Base-by-base conservation (phyloP, 495 filamentous ascomycete species). In the Opeltia flavorubescens region DNA sequence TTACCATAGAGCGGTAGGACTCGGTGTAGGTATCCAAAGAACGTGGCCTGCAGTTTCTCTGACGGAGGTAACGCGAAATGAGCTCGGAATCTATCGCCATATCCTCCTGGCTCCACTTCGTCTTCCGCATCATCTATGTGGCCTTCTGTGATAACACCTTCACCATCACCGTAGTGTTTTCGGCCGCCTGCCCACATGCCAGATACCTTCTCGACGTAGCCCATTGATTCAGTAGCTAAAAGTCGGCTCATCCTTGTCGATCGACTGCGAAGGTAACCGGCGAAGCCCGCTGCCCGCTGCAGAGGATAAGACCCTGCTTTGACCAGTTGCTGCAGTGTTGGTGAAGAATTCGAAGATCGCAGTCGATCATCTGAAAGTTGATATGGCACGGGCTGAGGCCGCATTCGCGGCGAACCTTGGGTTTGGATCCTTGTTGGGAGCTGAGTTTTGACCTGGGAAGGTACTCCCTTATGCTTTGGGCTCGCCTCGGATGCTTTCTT, bases 181-280 rank as follows among this genome's bases (percentile, higher is more conserved):
- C 81, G 80, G 15, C 86, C 85, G 26, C 91, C 91, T 47, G 86
- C 81, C 83, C 91, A 93, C 85, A 96, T 96, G 30, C 87, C 91
- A 3, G 89, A 95, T 0, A 96, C 89, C 58, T 95, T 95, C 55
- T 94, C 89, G 25, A 95, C 79, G 59, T 98, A 98, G 15, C 86
- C 86, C 86, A 95, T 96, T 2, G 91, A 93, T 57, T 95, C 88
- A 2, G 83, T 85, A 26, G 93, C 87, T 20, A 98, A 59, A 23
- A 95, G 69, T 47, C 67, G 86, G 49, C 86, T 89, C 80, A 96
- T 88, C 31, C 78, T 76, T 47, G 81, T 83, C 23, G 77, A 80
- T 13, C 81, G 77, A 46, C 71, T 78, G 56, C 80, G 83, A 55
- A 96, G 66, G 59, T 84, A 94, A 15, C 79, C 85, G 20, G 89